phyloP scores from a whole-genome alignment of 495 filamentous ascomycete species.

The Parmelia sp. region DNA sequence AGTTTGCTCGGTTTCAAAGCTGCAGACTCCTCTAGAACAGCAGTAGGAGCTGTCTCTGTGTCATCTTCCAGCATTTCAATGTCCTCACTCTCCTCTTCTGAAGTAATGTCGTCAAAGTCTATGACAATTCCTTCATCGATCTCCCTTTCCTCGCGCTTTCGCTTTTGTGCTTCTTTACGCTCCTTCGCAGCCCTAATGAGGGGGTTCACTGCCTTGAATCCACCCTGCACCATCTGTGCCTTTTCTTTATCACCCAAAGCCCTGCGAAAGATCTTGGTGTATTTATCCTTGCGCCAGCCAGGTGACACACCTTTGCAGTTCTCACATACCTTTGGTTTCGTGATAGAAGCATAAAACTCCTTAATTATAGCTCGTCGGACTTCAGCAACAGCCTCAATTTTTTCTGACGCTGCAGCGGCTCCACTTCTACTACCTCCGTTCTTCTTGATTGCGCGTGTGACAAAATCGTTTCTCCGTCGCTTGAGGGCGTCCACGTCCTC shows the following conservation, averaged over 20 bases:
- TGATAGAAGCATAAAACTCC: slow-evolving; percentile 68
- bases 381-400: slow-evolving; percentile 75
- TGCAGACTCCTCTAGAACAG: slow-evolving; percentile 36
- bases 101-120: slow-evolving; percentile 30
- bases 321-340: slow-evolving; percentile 56
- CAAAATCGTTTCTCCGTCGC: slow-evolving; percentile 60
- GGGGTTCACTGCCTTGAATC: slow-evolving; percentile 61
- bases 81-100: slow-evolving; percentile 42
- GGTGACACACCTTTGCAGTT: slow-evolving; percentile 73
- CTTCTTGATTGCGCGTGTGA: slow-evolving; percentile 56
- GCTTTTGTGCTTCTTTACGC: slow-evolving; percentile 24
- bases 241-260: slow-evolving; percentile 62
- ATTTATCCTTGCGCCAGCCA: slow-evolving; percentile 75
- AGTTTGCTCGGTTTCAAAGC: slow-evolving; percentile 33
- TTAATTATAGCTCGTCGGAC: slow-evolving; percentile 68
- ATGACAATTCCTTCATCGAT: slow-evolving; percentile 36
- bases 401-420: slow-evolving; percentile 52
- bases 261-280: slow-evolving; percentile 88
- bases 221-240: slow-evolving; percentile 63
- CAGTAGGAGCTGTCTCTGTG: slow-evolving; percentile 35
- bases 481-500: slow-evolving; percentile 58
- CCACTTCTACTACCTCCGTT: slow-evolving; percentile 40
- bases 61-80: slow-evolving; percentile 34
- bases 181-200: slow-evolving; percentile 38
- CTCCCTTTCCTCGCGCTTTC: slow-evolving; percentile 24